A percentile compares a stretch with the other conserved stretches of the same genome.
phyloP scores from a whole-genome alignment of 1,284 basidiomycete genomes.

The Ceratobasidium papillatum region DNA sequence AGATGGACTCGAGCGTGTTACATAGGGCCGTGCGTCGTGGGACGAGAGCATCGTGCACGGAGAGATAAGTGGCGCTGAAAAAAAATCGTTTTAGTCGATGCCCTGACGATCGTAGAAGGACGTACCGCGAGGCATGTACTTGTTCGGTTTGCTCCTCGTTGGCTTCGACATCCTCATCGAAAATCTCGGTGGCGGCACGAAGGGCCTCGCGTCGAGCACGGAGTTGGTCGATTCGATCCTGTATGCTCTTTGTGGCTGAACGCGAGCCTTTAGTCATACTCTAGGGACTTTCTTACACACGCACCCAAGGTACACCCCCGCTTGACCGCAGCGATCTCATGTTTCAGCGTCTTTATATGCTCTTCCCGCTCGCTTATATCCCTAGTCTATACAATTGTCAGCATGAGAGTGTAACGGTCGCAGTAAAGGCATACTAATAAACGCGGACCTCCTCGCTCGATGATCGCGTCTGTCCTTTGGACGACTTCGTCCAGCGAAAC shows the following conservation, averaged over 20 bases:
- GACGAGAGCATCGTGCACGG: constrained; percentile 61
- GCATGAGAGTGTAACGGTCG: constrained; percentile 13
- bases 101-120: constrained; percentile 3
- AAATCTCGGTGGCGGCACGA: constrained; percentile 46
- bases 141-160: constrained; percentile 46
- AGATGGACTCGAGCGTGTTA: constrained; percentile 80
- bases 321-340: constrained; percentile 47
- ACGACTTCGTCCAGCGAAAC: constrained; percentile 56
- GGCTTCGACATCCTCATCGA: constrained; percentile 46
- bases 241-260: constrained; percentile 36
- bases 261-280: neutral
- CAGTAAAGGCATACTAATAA: constrained; percentile 55
- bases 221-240: constrained; percentile 46
- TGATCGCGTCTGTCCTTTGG: constrained; percentile 53
- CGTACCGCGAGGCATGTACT: constrained; percentile 36
- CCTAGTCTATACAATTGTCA: constrained; percentile 51
- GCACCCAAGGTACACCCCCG: constrained; percentile 47
- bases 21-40: constrained; percentile 73
- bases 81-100: neutral
- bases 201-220: constrained; percentile 46
- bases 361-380: constrained; percentile 47
- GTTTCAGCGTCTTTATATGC: constrained; percentile 47
- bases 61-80: constrained; percentile 53
- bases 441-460: constrained; percentile 49
- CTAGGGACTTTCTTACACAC: constrained; percentile 11